Conservation (phyloP, 148 eudicot genomes). For the Cornus suecica region DNA sequence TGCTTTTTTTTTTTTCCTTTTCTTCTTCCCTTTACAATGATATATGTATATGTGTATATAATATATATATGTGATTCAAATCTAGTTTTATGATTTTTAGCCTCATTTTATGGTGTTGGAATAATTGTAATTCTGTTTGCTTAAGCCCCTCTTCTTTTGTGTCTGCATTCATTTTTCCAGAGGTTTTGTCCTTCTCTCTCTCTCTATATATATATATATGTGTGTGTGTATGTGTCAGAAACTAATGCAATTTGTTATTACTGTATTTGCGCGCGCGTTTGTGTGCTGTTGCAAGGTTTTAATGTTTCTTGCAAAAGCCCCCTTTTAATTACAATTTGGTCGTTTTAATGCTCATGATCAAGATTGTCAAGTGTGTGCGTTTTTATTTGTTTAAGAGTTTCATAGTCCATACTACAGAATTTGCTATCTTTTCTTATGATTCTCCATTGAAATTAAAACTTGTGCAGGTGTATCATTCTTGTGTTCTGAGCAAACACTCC, state of each 20-base stretch:
- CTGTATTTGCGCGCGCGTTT: neutral
- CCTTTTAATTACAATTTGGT: neutral
- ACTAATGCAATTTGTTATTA: neutral
- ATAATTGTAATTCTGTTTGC: neutral
- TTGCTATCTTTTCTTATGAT: neutral
- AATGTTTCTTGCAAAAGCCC: neutral
- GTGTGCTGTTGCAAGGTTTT: neutral
- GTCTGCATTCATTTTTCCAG: neutral
- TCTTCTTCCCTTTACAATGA: neutral
- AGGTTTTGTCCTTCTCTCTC: neutral
- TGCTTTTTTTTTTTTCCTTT: no score
- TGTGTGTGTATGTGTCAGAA: neutral
- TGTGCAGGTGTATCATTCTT: constrained; percentile 9
- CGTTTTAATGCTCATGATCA: no score
- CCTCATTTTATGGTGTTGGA: neutral
- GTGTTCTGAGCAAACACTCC: neutral
- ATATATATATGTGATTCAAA: no score
- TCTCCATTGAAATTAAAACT: neutral
- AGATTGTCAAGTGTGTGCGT: no score
- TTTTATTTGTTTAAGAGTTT: no score
- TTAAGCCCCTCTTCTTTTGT: no score
- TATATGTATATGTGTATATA: no score
- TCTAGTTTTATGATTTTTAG: neutral
- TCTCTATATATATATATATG: neutral
- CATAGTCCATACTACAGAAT: no score